Evolutionary conservation across 208 protist species (phyloP).

Genomic region (Crithidia sp.): DNA sequence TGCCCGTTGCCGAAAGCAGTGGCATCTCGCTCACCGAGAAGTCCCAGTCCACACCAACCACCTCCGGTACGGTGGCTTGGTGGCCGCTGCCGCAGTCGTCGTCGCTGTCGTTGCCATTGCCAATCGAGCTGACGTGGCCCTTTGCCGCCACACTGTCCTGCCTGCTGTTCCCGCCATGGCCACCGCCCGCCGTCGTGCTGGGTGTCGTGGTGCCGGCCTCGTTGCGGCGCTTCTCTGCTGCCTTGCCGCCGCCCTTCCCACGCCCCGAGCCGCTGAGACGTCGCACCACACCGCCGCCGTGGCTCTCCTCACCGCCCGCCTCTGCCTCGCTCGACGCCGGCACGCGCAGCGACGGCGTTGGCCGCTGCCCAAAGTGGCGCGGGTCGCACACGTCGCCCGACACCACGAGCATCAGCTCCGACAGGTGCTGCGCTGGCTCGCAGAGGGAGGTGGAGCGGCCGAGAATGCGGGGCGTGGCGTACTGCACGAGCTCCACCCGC

Average conservation of each 20-base stretch:
- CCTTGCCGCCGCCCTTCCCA: not conserved
- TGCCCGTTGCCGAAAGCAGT: not conserved
- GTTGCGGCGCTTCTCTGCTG: not conserved
- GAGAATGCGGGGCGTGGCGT: slow-evolving; percentile 60
- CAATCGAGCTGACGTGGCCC: not conserved
- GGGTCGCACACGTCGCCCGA: slow-evolving; percentile 71
- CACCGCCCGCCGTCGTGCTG: not conserved
- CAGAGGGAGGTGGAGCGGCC: slow-evolving; percentile 68
- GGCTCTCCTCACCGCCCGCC: slow-evolving; percentile 23
- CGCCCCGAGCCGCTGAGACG: not conserved
- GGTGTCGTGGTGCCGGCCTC: not conserved
- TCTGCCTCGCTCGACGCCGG: slow-evolving; percentile 37
- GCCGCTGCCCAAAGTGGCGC: slow-evolving; percentile 58
- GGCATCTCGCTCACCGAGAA: slow-evolving; percentile 21
- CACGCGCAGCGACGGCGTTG: slow-evolving; percentile 46
- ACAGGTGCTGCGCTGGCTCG: slow-evolving; percentile 73
- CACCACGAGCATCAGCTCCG: slow-evolving; percentile 79
- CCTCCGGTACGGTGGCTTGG: not conserved
- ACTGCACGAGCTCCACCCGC: slow-evolving; percentile 55
- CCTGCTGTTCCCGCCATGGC: not conserved
- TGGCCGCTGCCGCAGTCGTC: not conserved
- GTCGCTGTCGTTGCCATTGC: not conserved
- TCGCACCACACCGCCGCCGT: slow-evolving; percentile 6
- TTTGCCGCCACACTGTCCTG: not conserved
- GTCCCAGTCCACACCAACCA: slow-evolving; percentile 16